Evolutionary conservation across 768 basidiomycete species (phyloP).

Genomic region (Amanita inopinata): DNA sequence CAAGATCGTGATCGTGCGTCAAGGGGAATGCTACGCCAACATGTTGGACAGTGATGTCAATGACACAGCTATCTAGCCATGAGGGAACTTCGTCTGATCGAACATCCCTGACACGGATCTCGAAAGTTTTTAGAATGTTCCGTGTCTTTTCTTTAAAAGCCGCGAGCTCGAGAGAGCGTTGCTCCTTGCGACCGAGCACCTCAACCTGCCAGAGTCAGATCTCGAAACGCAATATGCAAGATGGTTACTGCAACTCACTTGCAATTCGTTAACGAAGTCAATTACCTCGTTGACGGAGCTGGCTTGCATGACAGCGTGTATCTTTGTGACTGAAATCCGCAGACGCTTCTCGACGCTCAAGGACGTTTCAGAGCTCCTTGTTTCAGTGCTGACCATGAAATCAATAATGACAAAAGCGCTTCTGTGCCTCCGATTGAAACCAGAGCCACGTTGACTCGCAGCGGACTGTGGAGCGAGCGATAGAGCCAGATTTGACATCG

Average conservation of each 20-base stretch:
- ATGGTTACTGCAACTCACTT: conserved; percentile 32
- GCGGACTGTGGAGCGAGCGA: conserved; percentile 62
- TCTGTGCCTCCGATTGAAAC: conserved; percentile 48
- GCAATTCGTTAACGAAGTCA: conserved; percentile 80
- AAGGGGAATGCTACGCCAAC: conserved; percentile 91
- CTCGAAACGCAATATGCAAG: neutral
- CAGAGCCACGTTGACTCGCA: conserved; percentile 22
- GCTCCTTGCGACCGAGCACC: conserved; percentile 60
- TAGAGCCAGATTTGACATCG: conserved; percentile 67
- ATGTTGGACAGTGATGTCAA: conserved; percentile 48
- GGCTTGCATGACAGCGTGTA: conserved; percentile 91
- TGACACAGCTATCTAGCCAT: conserved; percentile 47
- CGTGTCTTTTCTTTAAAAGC: conserved; percentile 79
- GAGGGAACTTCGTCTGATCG: conserved; percentile 26
- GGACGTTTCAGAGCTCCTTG: conserved; percentile 18
- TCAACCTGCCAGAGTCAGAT: conserved; percentile 45
- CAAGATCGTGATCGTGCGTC: conserved; percentile 48
- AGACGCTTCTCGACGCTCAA: conserved; percentile 19
- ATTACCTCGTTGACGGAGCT: conserved; percentile 86
- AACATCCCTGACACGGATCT: conserved; percentile 42
- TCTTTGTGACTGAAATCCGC: conserved; percentile 54
- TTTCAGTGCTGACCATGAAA: conserved; percentile 34
- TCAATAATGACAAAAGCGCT: conserved; percentile 85
- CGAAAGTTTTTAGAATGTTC: conserved; percentile 65
- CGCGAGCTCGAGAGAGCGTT: conserved; percentile 66